Evolutionary conservation across 2,329 filamentous ascomycete species (phyloP).

Genomic region (Nemania diffusa): DNA sequence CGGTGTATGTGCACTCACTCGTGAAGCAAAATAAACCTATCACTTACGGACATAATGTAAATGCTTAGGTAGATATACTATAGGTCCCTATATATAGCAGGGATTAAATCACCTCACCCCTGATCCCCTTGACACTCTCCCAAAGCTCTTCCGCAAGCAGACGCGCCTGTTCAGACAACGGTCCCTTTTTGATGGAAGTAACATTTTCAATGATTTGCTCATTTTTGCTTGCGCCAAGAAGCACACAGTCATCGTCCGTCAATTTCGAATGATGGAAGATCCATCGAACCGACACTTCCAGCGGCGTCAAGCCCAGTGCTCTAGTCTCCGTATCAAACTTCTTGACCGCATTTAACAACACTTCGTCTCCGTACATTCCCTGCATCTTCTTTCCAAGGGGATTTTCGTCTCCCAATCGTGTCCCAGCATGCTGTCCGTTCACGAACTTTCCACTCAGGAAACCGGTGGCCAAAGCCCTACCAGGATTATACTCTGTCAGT

Average conservation of each 20-base stretch:
- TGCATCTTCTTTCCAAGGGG: slow-evolving; percentile 34
- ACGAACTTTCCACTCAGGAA: slow-evolving; percentile 51
- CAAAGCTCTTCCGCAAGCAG: slow-evolving; percentile 39
- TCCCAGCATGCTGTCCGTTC: slow-evolving; percentile 42
- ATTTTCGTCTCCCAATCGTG: slow-evolving; percentile 46
- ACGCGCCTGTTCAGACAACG: slow-evolving; percentile 45
- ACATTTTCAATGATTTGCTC: slow-evolving; percentile 49
- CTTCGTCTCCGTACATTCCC: slow-evolving; percentile 46
- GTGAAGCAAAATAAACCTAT: no score
- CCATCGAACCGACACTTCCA: slow-evolving; percentile 53
- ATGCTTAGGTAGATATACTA: no score
- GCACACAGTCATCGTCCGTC: slow-evolving; percentile 46
- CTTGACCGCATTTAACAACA: slow-evolving; percentile 47
- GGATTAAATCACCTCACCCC: slow-evolving; percentile 31
- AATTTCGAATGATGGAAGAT: slow-evolving; percentile 48
- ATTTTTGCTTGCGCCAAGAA: slow-evolving; percentile 50
- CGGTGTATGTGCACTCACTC: no score
- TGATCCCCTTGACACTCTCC: slow-evolving; percentile 38
- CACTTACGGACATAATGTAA: no score
- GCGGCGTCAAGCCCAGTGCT: slow-evolving; percentile 42
- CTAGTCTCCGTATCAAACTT: slow-evolving; percentile 46
- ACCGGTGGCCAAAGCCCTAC: slow-evolving; percentile 41
- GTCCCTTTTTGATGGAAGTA: slow-evolving; percentile 46
- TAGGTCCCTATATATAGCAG: not conserved
- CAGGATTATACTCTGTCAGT: not conserved